Percentiles rank a stretch among this genome's conserved stretches.
Evolutionary conservation across 768 basidiomycete species (phyloP).

Genomic region (Pulveroboletus frians): DNA sequence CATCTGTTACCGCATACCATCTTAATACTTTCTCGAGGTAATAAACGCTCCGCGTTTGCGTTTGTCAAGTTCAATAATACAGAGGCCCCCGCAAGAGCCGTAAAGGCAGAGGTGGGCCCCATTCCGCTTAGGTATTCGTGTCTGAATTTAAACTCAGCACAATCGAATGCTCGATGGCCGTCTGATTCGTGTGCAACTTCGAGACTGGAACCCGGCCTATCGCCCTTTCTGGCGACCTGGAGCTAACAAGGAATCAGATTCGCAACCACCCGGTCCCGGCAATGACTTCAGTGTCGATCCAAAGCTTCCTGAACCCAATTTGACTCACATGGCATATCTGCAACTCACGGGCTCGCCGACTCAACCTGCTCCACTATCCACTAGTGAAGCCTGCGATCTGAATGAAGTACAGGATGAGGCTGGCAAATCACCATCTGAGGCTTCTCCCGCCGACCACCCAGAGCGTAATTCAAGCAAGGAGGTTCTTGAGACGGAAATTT

Average conservation of each 20-base stretch:
- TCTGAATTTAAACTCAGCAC: slow-evolving; percentile 42
- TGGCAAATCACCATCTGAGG: neutral
- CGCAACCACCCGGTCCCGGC: slow-evolving; percentile 14
- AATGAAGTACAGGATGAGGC: slow-evolving; percentile 17
- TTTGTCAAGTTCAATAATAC: slow-evolving; percentile 68
- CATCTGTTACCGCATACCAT: neutral
- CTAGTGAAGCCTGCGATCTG: slow-evolving; percentile 10
- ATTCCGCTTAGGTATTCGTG: neutral
- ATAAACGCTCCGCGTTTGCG: slow-evolving; percentile 67
- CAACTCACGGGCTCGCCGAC: slow-evolving; percentile 4
- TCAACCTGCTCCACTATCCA: neutral
- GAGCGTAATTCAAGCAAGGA: slow-evolving; percentile 7
- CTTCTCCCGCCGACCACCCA: slow-evolving; percentile 1
- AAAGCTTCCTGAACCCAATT: slow-evolving; percentile 5
- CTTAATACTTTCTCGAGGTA: slow-evolving; percentile 35
- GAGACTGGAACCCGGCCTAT: slow-evolving; percentile 60
- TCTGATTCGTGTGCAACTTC: slow-evolving; percentile 68
- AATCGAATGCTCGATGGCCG: slow-evolving; percentile 66
- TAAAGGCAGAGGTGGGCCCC: slow-evolving; percentile 52
- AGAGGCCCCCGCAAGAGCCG: slow-evolving; percentile 61
- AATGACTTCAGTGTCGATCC: slow-evolving; percentile 12
- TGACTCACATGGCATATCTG: slow-evolving; percentile 11
- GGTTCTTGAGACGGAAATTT: neutral
- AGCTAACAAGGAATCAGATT: slow-evolving; percentile 36
- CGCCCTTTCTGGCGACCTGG: slow-evolving; percentile 35